phyloP scores from a whole-genome alignment of 768 basidiomycete species.

The Termitomyces sp. region DNA sequence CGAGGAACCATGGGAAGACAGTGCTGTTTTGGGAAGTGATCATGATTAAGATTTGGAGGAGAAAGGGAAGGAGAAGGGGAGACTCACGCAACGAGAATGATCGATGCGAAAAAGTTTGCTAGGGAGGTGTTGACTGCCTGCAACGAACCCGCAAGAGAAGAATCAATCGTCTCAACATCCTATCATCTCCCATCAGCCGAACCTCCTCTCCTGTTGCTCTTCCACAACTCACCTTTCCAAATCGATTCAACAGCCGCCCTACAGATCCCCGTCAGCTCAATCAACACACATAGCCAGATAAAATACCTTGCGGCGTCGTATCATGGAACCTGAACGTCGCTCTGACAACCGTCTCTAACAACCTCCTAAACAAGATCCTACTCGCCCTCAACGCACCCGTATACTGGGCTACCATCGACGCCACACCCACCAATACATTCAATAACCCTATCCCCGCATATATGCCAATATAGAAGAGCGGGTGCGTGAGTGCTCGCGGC shows the following conservation, averaged over 20 bases:
- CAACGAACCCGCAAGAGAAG: slow-evolving; percentile 58
- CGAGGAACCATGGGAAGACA: slow-evolving; percentile 78
- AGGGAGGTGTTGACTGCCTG: slow-evolving; percentile 75
- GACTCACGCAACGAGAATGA: slow-evolving; percentile 65
- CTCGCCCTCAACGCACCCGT: slow-evolving; percentile 53
- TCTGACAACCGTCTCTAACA: slow-evolving; percentile 66
- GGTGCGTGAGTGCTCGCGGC: slow-evolving; percentile 53
- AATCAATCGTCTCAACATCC: slow-evolving; percentile 87
- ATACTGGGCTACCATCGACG: slow-evolving; percentile 48
- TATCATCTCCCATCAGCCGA: slow-evolving; percentile 14
- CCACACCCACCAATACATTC: slow-evolving; percentile 40
- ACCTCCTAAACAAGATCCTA: slow-evolving; percentile 38
- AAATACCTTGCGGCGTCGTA: slow-evolving; percentile 68
- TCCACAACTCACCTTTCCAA: slow-evolving; percentile 49
- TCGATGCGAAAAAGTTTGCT: slow-evolving; percentile 71
- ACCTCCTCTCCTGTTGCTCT: not conserved
- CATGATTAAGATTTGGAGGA: too few relatives aligned
- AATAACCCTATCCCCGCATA: slow-evolving; percentile 58
- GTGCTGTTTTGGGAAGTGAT: slow-evolving; percentile 32
- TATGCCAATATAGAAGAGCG: slow-evolving; percentile 66
- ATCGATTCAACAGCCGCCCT: slow-evolving; percentile 85
- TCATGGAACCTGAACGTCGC: slow-evolving; percentile 87
- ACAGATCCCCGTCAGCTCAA: not conserved
- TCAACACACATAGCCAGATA: not conserved
- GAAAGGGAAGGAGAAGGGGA: not conserved